Evolutionary conservation across 2,329 filamentous ascomycete genomes (phyloP).

Genomic region (Penicillium olsonii): DNA sequence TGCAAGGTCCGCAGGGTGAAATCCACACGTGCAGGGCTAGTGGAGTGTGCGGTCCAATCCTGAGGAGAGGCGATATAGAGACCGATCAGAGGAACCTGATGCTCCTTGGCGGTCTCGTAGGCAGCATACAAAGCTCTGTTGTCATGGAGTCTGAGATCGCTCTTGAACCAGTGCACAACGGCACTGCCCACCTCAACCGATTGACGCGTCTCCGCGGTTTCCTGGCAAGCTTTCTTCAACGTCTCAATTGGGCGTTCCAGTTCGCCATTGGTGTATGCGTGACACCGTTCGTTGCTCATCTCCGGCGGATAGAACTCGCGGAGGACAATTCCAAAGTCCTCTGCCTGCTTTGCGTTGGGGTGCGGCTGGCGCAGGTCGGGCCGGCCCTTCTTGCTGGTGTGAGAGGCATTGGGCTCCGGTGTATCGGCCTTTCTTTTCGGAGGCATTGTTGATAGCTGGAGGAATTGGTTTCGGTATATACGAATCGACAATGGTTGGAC

Average conservation of each 20-base stretch:
- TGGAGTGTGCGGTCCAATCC: conserved; percentile 80
- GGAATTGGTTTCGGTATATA: not conserved
- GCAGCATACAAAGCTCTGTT: conserved; percentile 72
- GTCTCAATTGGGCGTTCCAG: conserved; percentile 73
- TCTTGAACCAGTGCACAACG: conserved; percentile 90
- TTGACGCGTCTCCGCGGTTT: conserved; percentile 59
- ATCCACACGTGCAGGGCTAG: conserved; percentile 72
- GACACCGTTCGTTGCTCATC: conserved; percentile 78
- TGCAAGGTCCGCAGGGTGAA: conserved; percentile 74
- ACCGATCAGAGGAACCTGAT: conserved; percentile 70
- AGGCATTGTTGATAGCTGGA: conserved; percentile 19
- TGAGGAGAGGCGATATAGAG: conserved; percentile 80
- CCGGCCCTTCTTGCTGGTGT: conserved; percentile 21
- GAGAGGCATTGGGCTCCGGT: conserved; percentile 8
- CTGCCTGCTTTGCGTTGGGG: conserved; percentile 41
- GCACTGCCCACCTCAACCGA: conserved; percentile 58
- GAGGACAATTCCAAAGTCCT: conserved; percentile 64
- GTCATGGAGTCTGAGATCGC: conserved; percentile 72
- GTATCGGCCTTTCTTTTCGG: conserved; percentile 29
- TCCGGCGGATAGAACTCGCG: conserved; percentile 81
- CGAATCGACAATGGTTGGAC: not conserved
- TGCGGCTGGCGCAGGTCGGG: conserved; percentile 27
- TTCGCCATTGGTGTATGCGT: conserved; percentile 69
- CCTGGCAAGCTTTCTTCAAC: conserved; percentile 61
- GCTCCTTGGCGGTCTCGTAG: conserved; percentile 64